Conservation (phyloP, 2,329 filamentous ascomycete genomes). For the Penicillium expansum region DNA sequence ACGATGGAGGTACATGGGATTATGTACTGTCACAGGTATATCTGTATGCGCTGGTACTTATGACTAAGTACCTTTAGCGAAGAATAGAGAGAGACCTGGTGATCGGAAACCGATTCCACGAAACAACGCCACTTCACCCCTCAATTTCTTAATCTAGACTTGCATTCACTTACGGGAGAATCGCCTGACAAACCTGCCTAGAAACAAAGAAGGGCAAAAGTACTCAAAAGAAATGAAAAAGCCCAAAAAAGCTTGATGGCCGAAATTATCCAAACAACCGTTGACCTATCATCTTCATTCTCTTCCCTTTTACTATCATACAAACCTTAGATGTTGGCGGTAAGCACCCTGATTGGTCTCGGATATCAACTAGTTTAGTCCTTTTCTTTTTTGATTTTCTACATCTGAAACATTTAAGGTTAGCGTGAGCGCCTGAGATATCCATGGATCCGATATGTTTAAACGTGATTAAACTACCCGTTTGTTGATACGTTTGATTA, state of each 20-base stretch:
- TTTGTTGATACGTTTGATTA: not conserved
- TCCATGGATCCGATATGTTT: not conserved
- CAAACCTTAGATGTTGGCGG: not conserved
- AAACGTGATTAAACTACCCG: not conserved
- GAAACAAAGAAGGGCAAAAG: not conserved
- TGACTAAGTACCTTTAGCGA: not conserved
- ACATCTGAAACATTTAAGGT: slow-evolving; percentile 18
- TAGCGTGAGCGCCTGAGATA: not conserved
- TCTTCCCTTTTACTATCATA: slow-evolving; percentile 8
- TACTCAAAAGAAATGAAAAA: not conserved
- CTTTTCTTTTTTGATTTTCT: not conserved
- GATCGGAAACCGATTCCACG: not conserved
- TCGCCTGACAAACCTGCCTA: not conserved
- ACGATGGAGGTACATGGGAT: not conserved
- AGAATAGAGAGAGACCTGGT: not conserved
- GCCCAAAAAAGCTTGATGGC: not conserved
- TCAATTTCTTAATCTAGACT: not conserved
- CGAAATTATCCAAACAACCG: not conserved
- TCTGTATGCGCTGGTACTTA: not conserved
- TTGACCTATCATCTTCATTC: not conserved
- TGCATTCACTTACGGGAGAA: not conserved
- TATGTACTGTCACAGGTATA: not conserved
- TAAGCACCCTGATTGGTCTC: slow-evolving; percentile 6
- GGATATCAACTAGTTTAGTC: not conserved
- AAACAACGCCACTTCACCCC: too few relatives aligned